A percentile compares a stretch with the other conserved stretches of the same genome.
Conservation (phyloP, 805 yeast species). For the Ogataea pini region DNA sequence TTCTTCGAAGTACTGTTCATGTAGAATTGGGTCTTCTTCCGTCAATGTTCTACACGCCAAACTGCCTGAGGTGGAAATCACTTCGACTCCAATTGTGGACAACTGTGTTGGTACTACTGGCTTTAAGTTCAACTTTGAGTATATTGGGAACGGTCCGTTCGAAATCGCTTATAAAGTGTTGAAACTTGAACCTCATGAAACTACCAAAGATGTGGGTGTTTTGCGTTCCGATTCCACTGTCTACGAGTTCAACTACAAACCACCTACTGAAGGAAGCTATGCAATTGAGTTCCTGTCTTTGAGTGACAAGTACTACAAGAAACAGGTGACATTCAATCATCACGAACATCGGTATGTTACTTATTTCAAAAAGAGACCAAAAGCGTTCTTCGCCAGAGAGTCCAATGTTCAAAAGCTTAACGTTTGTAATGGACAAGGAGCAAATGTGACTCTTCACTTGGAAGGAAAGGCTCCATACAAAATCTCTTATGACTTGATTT, state of each 20-base stretch:
- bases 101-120: conserved; percentile 94
- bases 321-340: conserved; percentile 33
- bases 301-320: conserved; percentile 60
- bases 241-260: conserved; percentile 62
- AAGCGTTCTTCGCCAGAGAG: conserved; percentile 40
- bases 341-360: conserved; percentile 60
- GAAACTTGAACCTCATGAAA: conserved; percentile 44
- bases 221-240: conserved; percentile 35
- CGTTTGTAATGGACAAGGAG: conserved; percentile 36
- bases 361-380: conserved; percentile 70
- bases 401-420: conserved; percentile 21
- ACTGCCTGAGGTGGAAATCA: conserved; percentile 43
- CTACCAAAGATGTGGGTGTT: conserved; percentile 28
- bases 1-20: conserved; percentile 63
- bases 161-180: conserved; percentile 62
- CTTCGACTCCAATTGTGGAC: conserved; percentile 68
- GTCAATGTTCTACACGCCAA: conserved; percentile 47
- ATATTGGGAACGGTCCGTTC: conserved; percentile 84
- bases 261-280: conserved; percentile 79
- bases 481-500: conserved; percentile 66
- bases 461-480: conserved; percentile 82
- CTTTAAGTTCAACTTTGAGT: conserved; percentile 62
- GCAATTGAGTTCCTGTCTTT: conserved; percentile 67
- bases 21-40: conserved; percentile 59
- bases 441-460: conserved; percentile 55